Conservation (phyloP, 108 stramenopile species). For the Aurantiochytrium sp. region DNA sequence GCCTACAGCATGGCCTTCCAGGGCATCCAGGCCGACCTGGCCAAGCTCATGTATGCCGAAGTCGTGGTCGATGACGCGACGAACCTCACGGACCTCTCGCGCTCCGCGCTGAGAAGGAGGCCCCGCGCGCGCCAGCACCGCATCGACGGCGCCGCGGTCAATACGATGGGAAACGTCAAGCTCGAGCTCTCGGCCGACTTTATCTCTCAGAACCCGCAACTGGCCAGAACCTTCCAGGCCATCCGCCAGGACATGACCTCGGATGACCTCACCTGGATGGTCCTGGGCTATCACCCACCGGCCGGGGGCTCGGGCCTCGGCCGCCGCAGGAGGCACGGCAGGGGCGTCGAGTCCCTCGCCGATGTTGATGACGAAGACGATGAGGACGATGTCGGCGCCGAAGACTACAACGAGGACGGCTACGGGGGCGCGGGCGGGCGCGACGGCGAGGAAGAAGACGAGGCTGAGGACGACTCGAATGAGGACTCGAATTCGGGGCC, state of each 20-base stretch:
- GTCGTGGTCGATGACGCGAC: background rate
- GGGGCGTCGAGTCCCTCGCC: background rate
- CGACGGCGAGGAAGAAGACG: background rate
- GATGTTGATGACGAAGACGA: background rate
- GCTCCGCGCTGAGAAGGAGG: background rate
- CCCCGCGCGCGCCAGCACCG: background rate
- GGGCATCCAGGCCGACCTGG: background rate
- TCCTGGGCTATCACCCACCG: background rate
- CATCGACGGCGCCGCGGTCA: background rate
- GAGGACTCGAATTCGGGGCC: background rate
- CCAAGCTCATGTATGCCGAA: background rate
- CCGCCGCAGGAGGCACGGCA: background rate
- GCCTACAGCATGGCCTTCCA: background rate
- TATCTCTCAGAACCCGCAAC: background rate
- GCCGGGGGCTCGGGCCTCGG: background rate
- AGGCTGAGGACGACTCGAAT: no score
- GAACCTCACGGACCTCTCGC: background rate
- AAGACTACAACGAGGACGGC: background rate
- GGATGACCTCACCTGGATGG: background rate
- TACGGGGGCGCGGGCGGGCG: background rate
- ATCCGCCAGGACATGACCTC: constrained; percentile 6
- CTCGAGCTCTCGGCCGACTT: background rate
- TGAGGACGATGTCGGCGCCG: background rate
- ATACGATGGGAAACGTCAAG: background rate
- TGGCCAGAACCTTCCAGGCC: background rate